Conservation (phyloP, 169 alveolate species). For the Plasmodium gonderi region DNA sequence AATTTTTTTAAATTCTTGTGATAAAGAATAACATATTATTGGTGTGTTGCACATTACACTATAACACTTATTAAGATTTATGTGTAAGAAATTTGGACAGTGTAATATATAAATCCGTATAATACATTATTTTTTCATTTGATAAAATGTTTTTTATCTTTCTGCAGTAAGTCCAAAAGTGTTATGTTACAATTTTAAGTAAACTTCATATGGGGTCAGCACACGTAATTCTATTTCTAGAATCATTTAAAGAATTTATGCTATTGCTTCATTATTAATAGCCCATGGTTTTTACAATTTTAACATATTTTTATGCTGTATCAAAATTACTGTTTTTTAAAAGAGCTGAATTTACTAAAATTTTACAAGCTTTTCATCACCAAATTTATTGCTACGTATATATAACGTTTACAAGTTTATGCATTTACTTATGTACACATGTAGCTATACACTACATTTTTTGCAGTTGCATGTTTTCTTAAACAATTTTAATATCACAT, state of each 20-base stretch:
- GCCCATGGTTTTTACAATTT: background rate
- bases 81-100: background rate
- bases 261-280: background rate
- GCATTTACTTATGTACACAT: background rate
- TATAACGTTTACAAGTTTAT: background rate
- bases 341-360: background rate
- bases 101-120: background rate
- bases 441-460: background rate
- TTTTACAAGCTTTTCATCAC: background rate
- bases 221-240: background rate
- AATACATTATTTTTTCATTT: background rate
- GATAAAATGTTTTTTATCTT: background rate
- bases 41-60: background rate
- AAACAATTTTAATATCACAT: background rate
- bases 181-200: background rate
- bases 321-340: background rate
- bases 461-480: background rate
- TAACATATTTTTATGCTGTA: background rate
- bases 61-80: background rate
- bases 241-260: background rate
- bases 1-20: background rate
- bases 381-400: background rate
- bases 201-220: background rate
- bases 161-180: background rate
- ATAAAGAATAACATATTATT: background rate